phyloP scores from a whole-genome alignment of 176 grass and related monocot species.

The Leersia perrieri region DNA sequence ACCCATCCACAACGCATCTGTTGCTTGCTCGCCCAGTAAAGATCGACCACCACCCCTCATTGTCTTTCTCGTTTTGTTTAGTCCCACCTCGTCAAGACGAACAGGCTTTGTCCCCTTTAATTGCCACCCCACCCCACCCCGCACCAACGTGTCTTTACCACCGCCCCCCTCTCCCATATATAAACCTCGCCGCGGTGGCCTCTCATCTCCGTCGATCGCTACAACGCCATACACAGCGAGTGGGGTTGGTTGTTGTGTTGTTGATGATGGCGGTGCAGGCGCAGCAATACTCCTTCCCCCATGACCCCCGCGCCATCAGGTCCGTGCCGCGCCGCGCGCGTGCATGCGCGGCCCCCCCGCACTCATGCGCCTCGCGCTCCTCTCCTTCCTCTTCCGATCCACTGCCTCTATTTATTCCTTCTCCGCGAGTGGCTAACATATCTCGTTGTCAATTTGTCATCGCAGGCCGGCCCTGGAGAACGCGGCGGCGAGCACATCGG shows the following conservation, averaged over 20 bases:
- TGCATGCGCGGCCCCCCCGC: not conserved
- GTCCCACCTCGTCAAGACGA: not conserved
- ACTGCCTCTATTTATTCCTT: constrained; percentile 16
- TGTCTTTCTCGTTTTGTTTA: not conserved
- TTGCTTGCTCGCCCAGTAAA: not conserved
- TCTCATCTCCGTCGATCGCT: not conserved
- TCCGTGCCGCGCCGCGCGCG: not conserved
- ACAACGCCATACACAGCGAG: no score
- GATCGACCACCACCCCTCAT: not conserved
- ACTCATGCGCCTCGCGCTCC: not conserved
- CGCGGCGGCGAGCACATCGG: not conserved
- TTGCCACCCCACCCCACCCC: not conserved
- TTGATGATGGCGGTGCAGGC: constrained; percentile 53
- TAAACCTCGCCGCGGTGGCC: not conserved
- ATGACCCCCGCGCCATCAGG: constrained; percentile 32
- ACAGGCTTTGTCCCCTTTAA: not conserved
- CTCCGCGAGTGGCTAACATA: not conserved
- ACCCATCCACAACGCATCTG: not conserved
- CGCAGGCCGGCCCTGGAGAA: not conserved
- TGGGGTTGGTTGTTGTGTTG: no score
- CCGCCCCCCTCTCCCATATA: constrained; percentile 7
- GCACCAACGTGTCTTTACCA: not conserved
- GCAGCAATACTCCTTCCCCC: constrained; percentile 35
- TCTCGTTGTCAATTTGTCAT: not conserved
- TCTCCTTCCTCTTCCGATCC: not conserved